Conservation (phyloP, 2,329 filamentous ascomycete species). For the Fusarium sp. region DNA sequence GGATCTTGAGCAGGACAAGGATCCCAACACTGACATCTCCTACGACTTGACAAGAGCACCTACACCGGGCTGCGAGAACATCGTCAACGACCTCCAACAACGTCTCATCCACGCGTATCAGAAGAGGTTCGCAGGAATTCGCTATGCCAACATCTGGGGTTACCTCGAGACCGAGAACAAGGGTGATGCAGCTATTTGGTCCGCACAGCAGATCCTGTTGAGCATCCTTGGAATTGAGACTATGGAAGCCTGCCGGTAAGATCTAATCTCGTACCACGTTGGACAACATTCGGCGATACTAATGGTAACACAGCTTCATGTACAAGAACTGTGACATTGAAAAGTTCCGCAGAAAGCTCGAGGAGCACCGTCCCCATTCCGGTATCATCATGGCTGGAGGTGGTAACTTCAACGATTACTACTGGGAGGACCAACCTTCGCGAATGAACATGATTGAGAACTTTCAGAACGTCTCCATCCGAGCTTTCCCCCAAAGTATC, state of each 20-base stretch:
- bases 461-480: conserved; percentile 41
- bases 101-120: conserved; percentile 46
- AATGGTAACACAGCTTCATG: conserved; percentile 42
- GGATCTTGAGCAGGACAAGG: conserved; percentile 28
- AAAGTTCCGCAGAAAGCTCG: conserved; percentile 39
- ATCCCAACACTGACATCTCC: conserved; percentile 40
- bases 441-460: conserved; percentile 48
- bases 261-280: conserved; percentile 17
- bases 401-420: conserved; percentile 49
- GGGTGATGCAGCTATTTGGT: conserved; percentile 48
- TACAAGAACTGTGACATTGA: conserved; percentile 43
- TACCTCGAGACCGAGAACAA: conserved; percentile 50
- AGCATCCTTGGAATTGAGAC: conserved; percentile 47
- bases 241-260: conserved; percentile 47
- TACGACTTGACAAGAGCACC: conserved; percentile 42
- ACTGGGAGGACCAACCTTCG: conserved; percentile 49
- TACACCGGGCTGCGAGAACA: conserved; percentile 40
- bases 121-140: conserved; percentile 43
- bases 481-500: conserved; percentile 47
- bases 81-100: conserved; percentile 48
- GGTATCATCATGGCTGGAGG: conserved; percentile 49
- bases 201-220: conserved; percentile 46
- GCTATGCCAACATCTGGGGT: conserved; percentile 48
- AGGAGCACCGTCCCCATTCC: conserved; percentile 47
- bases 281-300: conserved; percentile 16